Evolutionary conservation across 441 rosid species (phyloP).

Genomic region (Populus hybrid): DNA sequence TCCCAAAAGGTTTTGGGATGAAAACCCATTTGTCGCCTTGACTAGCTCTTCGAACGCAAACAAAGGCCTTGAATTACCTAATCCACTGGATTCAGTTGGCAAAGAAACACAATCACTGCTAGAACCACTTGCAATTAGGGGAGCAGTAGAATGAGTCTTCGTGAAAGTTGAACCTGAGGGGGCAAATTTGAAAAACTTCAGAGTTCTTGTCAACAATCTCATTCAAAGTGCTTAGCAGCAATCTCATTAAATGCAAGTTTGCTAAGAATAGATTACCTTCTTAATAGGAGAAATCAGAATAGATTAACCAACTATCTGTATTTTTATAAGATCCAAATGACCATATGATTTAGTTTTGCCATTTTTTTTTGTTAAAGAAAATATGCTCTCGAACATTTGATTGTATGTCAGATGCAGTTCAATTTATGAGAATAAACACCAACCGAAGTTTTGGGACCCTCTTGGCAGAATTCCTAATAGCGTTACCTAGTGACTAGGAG

Average conservation of each 20-base stretch:
- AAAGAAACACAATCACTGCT: constrained; percentile 40
- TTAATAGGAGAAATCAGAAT: not conserved
- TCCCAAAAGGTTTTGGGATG: constrained; percentile 69
- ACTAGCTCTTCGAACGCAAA: constrained; percentile 71
- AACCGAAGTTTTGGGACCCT: not conserved
- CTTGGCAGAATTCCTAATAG: not conserved
- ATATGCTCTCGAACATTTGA: not conserved
- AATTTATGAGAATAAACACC: not conserved
- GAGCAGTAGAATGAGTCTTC: constrained; percentile 59
- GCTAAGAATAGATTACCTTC: not conserved
- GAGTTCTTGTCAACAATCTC: constrained; percentile 4
- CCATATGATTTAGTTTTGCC: not conserved
- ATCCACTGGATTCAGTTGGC: constrained; percentile 51
- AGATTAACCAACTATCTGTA: not conserved
- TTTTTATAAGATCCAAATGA: not conserved
- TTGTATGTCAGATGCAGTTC: not conserved
- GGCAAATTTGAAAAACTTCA: constrained; percentile 13
- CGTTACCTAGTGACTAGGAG: not conserved
- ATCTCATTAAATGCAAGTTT: constrained; percentile 1
- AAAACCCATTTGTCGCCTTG: constrained; percentile 71
- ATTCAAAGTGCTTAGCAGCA: not conserved
- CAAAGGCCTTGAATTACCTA: constrained; percentile 62
- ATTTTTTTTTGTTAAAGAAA: not conserved
- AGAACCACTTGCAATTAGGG: constrained; percentile 56
- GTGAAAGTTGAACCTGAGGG: constrained; percentile 43